Percentiles rank a stretch among this genome's conserved stretches.
These are phyloP conservation scores for Wickerhamomyces xylosicus DNA, from an alignment of 805 yeast genomes.

Conservation along the genomic window DNA sequence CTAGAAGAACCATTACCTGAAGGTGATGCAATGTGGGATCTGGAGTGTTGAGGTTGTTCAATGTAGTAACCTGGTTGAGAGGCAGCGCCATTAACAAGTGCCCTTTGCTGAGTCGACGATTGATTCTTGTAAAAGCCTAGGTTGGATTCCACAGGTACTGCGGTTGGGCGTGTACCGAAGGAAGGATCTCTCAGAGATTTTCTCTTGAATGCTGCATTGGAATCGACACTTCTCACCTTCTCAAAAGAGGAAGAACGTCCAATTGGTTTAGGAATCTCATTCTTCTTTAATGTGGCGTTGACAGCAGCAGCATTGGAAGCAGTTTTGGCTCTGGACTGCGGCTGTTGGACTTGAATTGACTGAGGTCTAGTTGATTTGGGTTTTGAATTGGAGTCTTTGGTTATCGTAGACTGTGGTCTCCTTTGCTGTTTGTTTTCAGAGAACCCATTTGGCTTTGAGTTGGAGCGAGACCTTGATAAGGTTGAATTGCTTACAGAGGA, in stretches of 20 bases:
- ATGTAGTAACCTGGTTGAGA: constrained; percentile 5
- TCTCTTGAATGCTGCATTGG: constrained; percentile 27
- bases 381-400: constrained; percentile 1
- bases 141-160: constrained; percentile 15
- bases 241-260: constrained; percentile 43
- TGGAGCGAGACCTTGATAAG: constrained; percentile 19
- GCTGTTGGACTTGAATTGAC: background rate
- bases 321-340: constrained; percentile 1
- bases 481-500: constrained; percentile 21
- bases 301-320: constrained; percentile 21
- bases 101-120: constrained; percentile 9
- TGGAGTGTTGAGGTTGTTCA: constrained; percentile 5
- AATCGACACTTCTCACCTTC: constrained; percentile 26
- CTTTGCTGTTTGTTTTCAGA: background rate
- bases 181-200: constrained; percentile 25
- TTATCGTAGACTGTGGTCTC: constrained; percentile 3
- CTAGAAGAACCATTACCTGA: constrained; percentile 18
- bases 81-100: background rate
- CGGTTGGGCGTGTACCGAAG: constrained; percentile 5
- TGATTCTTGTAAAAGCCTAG: constrained; percentile 19
- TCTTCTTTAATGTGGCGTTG: constrained; percentile 44
- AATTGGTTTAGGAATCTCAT: constrained; percentile 20
- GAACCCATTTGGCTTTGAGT: constrained; percentile 1
- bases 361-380: constrained; percentile 3
- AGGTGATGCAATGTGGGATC: constrained; percentile 2